A percentile compares a stretch with the other conserved stretches of the same genome.
Conservation (phyloP, 2,329 filamentous ascomycete genomes). For the Colletotrichum horii region DNA sequence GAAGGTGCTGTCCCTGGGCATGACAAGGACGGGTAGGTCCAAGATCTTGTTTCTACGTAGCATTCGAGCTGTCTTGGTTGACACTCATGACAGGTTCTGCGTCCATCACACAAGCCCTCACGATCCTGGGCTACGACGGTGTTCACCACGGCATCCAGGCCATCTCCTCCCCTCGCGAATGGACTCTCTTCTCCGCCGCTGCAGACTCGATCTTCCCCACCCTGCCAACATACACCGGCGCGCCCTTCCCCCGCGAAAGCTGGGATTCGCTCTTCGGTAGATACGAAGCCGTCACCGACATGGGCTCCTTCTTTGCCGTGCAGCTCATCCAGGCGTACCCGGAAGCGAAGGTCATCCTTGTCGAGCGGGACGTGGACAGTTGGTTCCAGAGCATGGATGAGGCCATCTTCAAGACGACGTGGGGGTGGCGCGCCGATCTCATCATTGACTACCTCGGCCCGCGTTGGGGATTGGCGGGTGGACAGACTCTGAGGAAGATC, state of each 20-base stretch:
- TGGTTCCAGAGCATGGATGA: slow-evolving; percentile 3
- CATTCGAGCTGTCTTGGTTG: neutral
- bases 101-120: slow-evolving; percentile 37
- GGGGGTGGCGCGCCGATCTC: slow-evolving; percentile 24
- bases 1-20: slow-evolving; percentile 34
- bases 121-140: slow-evolving; percentile 34
- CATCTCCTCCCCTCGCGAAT: slow-evolving; percentile 27
- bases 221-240: slow-evolving; percentile 24
- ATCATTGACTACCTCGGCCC: slow-evolving; percentile 30
- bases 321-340: slow-evolving; percentile 76
- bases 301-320: slow-evolving; percentile 68
- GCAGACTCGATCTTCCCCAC: slow-evolving; percentile 32
- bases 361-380: slow-evolving; percentile 20
- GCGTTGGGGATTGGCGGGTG: slow-evolving; percentile 34
- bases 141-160: slow-evolving; percentile 35
- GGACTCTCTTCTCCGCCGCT: slow-evolving; percentile 29
- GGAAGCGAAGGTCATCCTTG: slow-evolving; percentile 72
- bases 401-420: slow-evolving; percentile 29
- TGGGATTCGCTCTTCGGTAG: slow-evolving; percentile 30
- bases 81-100: slow-evolving; percentile 21
- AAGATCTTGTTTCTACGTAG: neutral
- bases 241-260: slow-evolving; percentile 19
- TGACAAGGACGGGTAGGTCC: slow-evolving; percentile 32
- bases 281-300: slow-evolving; percentile 35
- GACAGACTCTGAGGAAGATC: slow-evolving; percentile 26